phyloP scores from a whole-genome alignment of 1,284 basidiomycete genomes.

The Ceratobasidium sp. region DNA sequence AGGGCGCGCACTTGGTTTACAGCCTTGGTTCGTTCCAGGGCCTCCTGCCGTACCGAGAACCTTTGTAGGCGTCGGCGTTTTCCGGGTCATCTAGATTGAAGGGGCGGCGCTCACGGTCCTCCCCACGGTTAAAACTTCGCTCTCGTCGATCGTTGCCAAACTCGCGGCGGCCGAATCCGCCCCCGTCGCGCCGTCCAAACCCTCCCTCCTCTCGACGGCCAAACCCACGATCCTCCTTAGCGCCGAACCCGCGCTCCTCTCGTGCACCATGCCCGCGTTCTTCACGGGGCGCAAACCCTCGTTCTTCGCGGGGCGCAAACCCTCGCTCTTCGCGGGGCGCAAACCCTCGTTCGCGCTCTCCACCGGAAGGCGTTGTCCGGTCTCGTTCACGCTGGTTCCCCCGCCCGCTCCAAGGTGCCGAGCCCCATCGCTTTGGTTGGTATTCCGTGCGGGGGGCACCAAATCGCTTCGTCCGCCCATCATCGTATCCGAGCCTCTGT shows the following conservation, averaged over 20 bases:
- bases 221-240: constrained; percentile 57
- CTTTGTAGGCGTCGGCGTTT: constrained; percentile 15
- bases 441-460: constrained; percentile 9
- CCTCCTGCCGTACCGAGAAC: constrained; percentile 15
- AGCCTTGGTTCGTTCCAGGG: constrained; percentile 5
- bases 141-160: constrained; percentile 60
- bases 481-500: constrained; percentile 37
- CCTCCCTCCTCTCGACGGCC: constrained; percentile 87
- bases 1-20: background rate
- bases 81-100: constrained; percentile 29
- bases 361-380: background rate
- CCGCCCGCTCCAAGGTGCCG: constrained; percentile 15
- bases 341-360: background rate
- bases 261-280: constrained; percentile 6
- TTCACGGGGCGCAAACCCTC: constrained; percentile 5
- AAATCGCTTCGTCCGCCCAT: constrained; percentile 36
- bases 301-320: constrained; percentile 5
- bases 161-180: constrained; percentile 86
- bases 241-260: constrained; percentile 11
- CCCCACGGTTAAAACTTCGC: background rate
- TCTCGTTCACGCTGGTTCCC: constrained; percentile 22
- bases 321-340: background rate
- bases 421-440: background rate
- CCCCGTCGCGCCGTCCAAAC: constrained; percentile 85
- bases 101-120: background rate